A percentile compares a stretch with the other conserved stretches of the same genome.
Evolutionary conservation across 2,329 filamentous ascomycete species (phyloP).

Genomic region (Fulvia fulva): DNA sequence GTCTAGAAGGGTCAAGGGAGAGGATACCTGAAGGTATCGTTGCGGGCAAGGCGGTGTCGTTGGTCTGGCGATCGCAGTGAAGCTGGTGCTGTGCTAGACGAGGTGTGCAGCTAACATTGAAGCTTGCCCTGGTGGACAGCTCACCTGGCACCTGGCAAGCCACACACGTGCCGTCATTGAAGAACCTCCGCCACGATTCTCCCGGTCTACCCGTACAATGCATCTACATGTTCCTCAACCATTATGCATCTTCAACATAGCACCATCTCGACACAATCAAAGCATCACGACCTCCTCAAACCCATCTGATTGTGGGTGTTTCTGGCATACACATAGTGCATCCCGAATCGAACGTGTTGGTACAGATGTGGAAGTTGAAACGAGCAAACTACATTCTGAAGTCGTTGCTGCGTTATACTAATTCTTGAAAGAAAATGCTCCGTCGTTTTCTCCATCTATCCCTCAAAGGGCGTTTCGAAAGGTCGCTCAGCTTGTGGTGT

Average conservation of each 20-base stretch:
- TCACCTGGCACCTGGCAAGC: too few relatives aligned
- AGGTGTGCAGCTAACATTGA: neutral
- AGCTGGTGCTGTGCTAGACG: neutral
- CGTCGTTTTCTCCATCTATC: conserved; percentile 4
- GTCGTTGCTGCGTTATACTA: neutral
- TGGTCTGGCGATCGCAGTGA: neutral
- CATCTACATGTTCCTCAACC: neutral
- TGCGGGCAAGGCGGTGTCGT: neutral
- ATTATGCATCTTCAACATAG: too few relatives aligned
- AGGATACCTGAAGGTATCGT: neutral
- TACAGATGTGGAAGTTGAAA: neutral
- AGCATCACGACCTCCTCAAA: too few relatives aligned
- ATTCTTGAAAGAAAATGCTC: neutral
- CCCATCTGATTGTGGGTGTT: too few relatives aligned
- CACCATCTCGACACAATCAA: too few relatives aligned
- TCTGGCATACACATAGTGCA: neutral
- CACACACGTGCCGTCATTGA: neutral
- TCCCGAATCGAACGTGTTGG: neutral
- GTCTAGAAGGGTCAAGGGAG: neutral
- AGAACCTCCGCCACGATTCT: neutral
- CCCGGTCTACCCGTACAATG: neutral
- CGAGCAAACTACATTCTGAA: neutral
- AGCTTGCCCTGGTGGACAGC: too few relatives aligned
- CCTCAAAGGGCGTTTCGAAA: conserved; percentile 58
- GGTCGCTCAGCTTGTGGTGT: conserved; percentile 78